These are phyloP conservation scores for Monilinia fructigena DNA, from an alignment of 2,329 filamentous ascomycete species.

Conservation along the genomic window DNA sequence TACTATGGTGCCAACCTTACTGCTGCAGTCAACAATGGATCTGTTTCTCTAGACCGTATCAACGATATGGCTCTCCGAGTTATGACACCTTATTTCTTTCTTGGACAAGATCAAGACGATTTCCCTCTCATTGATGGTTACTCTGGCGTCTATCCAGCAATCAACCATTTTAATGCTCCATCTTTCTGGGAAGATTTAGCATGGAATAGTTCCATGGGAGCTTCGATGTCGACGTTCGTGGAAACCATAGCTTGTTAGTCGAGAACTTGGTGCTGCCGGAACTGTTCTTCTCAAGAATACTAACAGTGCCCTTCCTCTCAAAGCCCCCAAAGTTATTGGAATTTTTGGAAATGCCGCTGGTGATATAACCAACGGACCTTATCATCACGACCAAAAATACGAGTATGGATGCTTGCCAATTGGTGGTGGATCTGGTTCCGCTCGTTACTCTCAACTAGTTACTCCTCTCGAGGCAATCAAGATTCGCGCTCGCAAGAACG, in stretches of 20 bases:
- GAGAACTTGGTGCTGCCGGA: constrained; percentile 54
- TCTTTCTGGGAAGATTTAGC: constrained; percentile 44
- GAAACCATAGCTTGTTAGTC: constrained; percentile 40
- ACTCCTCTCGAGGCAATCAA: constrained; percentile 57
- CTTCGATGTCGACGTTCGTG: constrained; percentile 69
- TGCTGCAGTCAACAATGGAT: constrained; percentile 50
- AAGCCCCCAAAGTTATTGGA: constrained; percentile 45
- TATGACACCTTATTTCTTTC: constrained; percentile 55
- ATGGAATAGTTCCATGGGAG: constrained; percentile 8
- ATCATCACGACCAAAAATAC: constrained; percentile 34
- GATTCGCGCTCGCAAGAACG: constrained; percentile 47
- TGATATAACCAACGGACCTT: constrained; percentile 51
- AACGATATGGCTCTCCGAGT: constrained; percentile 50
- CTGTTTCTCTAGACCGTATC: constrained; percentile 43
- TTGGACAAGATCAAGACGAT: constrained; percentile 51
- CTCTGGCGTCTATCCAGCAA: constrained; percentile 12
- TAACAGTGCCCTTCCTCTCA: constrained; percentile 43
- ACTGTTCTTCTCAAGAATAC: constrained; percentile 64
- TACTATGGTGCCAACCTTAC: constrained; percentile 32
- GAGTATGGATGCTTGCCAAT: constrained; percentile 47
- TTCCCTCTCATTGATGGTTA: constrained; percentile 38
- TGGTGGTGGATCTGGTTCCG: constrained; percentile 50
- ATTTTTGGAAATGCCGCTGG: constrained; percentile 57
- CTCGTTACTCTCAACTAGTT: constrained; percentile 45
- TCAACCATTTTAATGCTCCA: constrained; percentile 7